These are phyloP conservation scores for Litsea cubeba DNA, from an alignment of 164 flowering plant genomes.

Conservation along the genomic window DNA sequence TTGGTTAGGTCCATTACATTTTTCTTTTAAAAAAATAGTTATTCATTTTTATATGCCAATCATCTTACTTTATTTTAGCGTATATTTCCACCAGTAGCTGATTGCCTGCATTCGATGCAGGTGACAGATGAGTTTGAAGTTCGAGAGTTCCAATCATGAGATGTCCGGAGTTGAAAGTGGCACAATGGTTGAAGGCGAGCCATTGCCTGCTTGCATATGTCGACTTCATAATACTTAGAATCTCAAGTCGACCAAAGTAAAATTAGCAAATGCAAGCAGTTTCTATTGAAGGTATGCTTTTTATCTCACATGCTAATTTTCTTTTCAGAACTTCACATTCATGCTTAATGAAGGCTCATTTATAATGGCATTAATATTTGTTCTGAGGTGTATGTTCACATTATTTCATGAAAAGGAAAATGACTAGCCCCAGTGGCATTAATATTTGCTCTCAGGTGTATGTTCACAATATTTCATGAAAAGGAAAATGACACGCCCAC, in stretches of 20 bases:
- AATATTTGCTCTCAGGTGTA: too few relatives aligned
- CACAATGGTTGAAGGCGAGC: neutral
- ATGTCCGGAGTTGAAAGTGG: slow-evolving; percentile 4
- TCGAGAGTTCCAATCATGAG: neutral
- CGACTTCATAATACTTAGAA: neutral
- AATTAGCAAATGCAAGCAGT: neutral
- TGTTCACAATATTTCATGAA: too few relatives aligned
- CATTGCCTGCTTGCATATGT: neutral
- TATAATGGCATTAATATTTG: neutral
- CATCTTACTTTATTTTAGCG: neutral
- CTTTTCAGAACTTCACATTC: neutral
- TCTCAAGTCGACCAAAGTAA: neutral
- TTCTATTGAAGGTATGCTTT: neutral
- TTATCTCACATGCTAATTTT: neutral
- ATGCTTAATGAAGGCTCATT: neutral
- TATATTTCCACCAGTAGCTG: neutral
- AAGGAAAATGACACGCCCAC: too few relatives aligned
- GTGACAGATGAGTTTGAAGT: neutral
- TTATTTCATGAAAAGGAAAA: too few relatives aligned
- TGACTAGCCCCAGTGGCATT: too few relatives aligned
- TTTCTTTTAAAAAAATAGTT: neutral
- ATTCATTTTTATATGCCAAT: neutral
- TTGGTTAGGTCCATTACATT: neutral
- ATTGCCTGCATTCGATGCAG: neutral
- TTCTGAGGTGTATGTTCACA: too few relatives aligned